These are phyloP conservation scores for Mycena kentingensis DNA, from an alignment of 768 basidiomycete genomes.

Conservation along the genomic window DNA sequence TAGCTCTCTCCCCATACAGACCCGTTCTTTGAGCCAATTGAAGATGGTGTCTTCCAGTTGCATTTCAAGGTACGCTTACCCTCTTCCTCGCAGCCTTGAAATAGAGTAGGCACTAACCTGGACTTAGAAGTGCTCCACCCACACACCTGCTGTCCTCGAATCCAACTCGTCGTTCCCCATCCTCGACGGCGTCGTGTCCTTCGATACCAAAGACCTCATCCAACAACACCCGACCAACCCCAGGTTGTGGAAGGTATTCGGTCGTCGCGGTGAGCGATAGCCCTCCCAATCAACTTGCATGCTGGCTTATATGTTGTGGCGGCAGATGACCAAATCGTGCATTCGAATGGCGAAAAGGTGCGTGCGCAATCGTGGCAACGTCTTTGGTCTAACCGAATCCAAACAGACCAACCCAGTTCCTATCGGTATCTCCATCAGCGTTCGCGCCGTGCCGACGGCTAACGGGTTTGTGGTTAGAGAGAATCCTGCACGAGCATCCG, in stretches of 20 bases:
- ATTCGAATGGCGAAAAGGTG: conserved; percentile 41
- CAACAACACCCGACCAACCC: conserved; percentile 35
- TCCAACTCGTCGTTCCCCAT: too few species aligned
- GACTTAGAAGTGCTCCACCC: conserved; percentile 7
- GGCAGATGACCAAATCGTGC: conserved; percentile 44
- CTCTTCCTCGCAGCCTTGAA: not conserved
- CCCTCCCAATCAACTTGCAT: not conserved
- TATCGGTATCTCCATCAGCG: conserved; percentile 24
- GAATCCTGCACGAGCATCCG: conserved; percentile 34
- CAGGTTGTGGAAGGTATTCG: conserved; percentile 29
- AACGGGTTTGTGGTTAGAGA: conserved; percentile 28
- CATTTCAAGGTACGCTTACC: conserved; percentile 6
- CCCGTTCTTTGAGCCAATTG: not conserved
- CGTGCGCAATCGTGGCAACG: not conserved
- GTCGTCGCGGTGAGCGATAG: not conserved
- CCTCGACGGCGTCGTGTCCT: conserved; percentile 29
- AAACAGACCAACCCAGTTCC: conserved; percentile 38
- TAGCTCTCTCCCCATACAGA: not conserved
- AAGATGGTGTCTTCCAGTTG: conserved; percentile 2
- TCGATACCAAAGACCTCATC: conserved; percentile 37
- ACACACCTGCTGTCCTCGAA: conserved; percentile 30
- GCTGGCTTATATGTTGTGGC: conserved; percentile 25
- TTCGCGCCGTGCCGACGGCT: conserved; percentile 3
- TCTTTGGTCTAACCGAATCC: not conserved
- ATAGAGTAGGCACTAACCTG: not conserved